Base-by-base conservation (phyloP, 306 rosid genomes). In the Trifolium fragiferum region DNA sequence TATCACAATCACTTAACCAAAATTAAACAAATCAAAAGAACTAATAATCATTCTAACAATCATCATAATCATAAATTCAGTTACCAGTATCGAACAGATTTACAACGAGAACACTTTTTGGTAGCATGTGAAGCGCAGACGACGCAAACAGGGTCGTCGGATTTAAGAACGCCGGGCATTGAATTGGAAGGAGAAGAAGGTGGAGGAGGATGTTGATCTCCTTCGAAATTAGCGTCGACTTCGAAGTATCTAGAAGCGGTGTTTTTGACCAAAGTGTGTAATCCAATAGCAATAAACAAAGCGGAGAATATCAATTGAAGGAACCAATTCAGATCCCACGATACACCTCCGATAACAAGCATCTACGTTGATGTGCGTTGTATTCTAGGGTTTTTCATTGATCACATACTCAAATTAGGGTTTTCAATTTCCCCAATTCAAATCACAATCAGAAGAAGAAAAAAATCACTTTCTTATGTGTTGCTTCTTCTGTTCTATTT, bases 301-400 rank as follows among this genome's bases (percentile, higher is more conserved):
- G 58, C 19, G 16, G 92, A 75, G 54, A 90, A 41, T 32, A 95
- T 70, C 16, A 89, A 66, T 51, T 90, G 89, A 33, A 90, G 86
- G 89, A 92, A 89, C 96, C 95, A 86, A 82, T 87, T 92, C 75
- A 90, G 97, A 90, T 95, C 98, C 89, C 90, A 85, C 67, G 81
- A 78, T 64, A 81, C 87, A 74, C 89, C 92, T 53, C 80, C 85
- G 81, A 84, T 89, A 86, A 89, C 90, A 82, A 86, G 99, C 99
- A 91, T 94, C 93, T 91, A 93, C 86, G 77, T 82, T 76, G 65
- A 66, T 41, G 74, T 41, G 35, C 44, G 65, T 60, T 63, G 14
- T 57, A 21, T 47, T 77, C 76, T 78, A 70, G 82, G 81, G 76
- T 61, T 78, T 78, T 70, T 59, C 81, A 78, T 78, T 40, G 72